Conservation (phyloP, 768 basidiomycete genomes). For the Hypsizygus marmoreus region DNA sequence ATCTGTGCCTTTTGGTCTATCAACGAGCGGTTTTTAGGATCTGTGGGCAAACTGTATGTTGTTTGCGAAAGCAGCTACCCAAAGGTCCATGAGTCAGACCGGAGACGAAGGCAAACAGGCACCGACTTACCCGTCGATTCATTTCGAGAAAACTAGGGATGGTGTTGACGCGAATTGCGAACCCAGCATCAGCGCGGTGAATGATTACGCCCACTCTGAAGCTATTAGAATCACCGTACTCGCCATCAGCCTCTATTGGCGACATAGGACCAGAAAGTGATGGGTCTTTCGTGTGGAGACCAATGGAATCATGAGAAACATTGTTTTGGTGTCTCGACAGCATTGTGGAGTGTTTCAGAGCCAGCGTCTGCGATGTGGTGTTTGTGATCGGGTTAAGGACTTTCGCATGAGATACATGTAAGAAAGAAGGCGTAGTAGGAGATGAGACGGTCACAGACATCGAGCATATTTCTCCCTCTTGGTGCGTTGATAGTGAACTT, state of each 20-base stretch:
- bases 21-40: constrained; percentile 62
- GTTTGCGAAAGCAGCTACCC: constrained; percentile 53
- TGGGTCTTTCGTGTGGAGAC: constrained; percentile 26
- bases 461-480: constrained; percentile 61
- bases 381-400: constrained; percentile 50
- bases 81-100: background rate
- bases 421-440: background rate
- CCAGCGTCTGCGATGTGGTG: constrained; percentile 46
- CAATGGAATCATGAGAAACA: constrained; percentile 15
- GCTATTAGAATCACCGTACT: constrained; percentile 38
- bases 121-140: constrained; percentile 67
- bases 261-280: constrained; percentile 47
- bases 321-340: constrained; percentile 23
- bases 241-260: constrained; percentile 41
- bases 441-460: constrained; percentile 35
- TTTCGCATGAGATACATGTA: constrained; percentile 20
- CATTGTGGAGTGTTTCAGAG: constrained; percentile 64
- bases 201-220: constrained; percentile 68
- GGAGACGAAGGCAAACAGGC: background rate
- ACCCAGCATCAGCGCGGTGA: constrained; percentile 53
- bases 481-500: constrained; percentile 71
- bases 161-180: constrained; percentile 75
- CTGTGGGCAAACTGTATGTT: constrained; percentile 55
- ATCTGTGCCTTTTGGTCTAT: constrained; percentile 85
- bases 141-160: constrained; percentile 76